Evolutionary conservation across 2,329 filamentous ascomycete genomes (phyloP), one percentile per base, ranked within the genome.

Genomic region (Fusarium caatingaense): DNA sequence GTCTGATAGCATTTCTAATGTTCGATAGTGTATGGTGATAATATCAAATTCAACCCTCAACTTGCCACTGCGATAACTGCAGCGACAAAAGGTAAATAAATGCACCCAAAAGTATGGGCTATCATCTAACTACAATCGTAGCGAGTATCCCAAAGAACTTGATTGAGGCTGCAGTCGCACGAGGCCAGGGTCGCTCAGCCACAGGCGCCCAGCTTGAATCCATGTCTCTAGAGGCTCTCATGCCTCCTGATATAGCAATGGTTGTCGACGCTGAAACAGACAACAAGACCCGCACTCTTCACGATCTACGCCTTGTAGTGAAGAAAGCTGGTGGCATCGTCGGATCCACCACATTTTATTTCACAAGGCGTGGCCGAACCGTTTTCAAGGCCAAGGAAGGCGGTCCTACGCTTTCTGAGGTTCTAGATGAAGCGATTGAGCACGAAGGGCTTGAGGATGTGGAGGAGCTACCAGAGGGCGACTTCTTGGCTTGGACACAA

Each of bases 191-290:
- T 44, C 87, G 91, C 69, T 94, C 94, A 25, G 81, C 89, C 3
- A 87, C 87, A 8, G 96, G 96, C 56, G 87, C 88, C 18, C 85
- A 89, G 16, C 88, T 98, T n/a, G 94, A 98, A 77, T 84, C 83
- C 34, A 80, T 96, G 54, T 92, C 89, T 1, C 85, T 97, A 54
- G 95, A 98, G 83, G 90, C 90, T 27, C 92, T 98, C 71, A 82
- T 97, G 65, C 92, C 93, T 4, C 88, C 91, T 4, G 89, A 91
- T 32, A 87, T 94, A 3, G 93, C 93, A 13, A 84, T 95, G 8
- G 90, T 98, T 13, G 87, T 97, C 76, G 94, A 98, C 74, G 89
- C 91, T 74, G 91, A 96, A 79, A 95, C 93, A 7, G 94, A 97
- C 74, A 93, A 89, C 79, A 94, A 92, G 78, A 84, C 86, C 42